phyloP scores from a whole-genome alignment of 371 early-diverging fungal genomes.

The Fennellomyces sp. region DNA sequence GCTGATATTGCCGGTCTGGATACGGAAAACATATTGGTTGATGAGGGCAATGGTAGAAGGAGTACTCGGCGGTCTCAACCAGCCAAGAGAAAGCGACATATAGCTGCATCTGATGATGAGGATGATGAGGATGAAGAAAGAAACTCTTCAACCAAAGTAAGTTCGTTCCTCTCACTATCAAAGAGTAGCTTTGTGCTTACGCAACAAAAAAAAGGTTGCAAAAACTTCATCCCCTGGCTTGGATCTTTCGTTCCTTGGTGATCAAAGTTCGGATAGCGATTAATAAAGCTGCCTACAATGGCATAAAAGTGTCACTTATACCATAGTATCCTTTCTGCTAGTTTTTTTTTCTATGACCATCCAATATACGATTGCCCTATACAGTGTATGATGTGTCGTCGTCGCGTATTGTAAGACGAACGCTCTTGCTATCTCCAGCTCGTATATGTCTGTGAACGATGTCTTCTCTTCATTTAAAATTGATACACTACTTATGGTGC shows the following conservation, averaged over 20 bases:
- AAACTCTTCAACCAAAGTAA: background rate
- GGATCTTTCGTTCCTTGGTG: conserved; percentile 32
- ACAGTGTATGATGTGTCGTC: too few species aligned
- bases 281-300: background rate
- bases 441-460: too few species aligned
- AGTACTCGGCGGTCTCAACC: conserved; percentile 8
- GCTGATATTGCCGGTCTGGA: conserved; percentile 41
- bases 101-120: conserved; percentile 15
- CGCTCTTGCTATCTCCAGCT: too few species aligned
- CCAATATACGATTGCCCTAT: too few species aligned
- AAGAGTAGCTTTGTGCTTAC: too few species aligned
- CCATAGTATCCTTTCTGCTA: background rate
- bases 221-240: background rate
- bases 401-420: too few species aligned
- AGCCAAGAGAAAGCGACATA: conserved; percentile 5
- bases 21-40: conserved; percentile 31
- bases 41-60: conserved; percentile 11
- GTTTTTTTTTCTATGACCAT: too few species aligned
- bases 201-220: background rate
- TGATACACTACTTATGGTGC: too few species aligned
- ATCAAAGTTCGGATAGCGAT: conserved; percentile 33
- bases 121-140: conserved; percentile 27
- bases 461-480: too few species aligned
- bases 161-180: too few species aligned
- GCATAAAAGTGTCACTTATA: background rate